Base-by-base conservation (phyloP, 148 eudicot genomes). In the Talinum fruticosum region DNA sequence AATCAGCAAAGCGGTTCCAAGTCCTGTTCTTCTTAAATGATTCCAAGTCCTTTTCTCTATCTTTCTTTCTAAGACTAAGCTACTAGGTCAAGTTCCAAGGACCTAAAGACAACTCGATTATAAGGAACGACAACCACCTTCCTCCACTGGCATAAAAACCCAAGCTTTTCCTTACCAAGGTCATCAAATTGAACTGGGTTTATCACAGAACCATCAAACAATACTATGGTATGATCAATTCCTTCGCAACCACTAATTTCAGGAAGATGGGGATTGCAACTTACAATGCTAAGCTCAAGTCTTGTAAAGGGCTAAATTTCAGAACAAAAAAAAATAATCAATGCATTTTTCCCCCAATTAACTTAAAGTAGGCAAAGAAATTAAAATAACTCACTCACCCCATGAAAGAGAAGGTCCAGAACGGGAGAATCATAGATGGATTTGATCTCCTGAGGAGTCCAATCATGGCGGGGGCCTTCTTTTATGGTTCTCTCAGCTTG, bases 331-430 rank as follows among this genome's bases (percentile, higher is more conserved):
- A 3, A 19, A 45, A 76, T 66, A 32, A 18, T 3, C 41, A 34
- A 30, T 8, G 34, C 15, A 15, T 32, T 51, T 30, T 41, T 4
- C 14, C 34, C 19, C 76, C 69, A 73, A 73, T 51, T 10, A 54
- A 68, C 1, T 18, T 13, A 75, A n/a, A 67, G 19, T 53, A 70
- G 59, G 14, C 71, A 44, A 34, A 7, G 26, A 85, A 73, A 72
- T 64, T 54, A 69, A 15, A 44, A 12, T 0, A 26, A 32, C 26
- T 49, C 61, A 29, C 79, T 6, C 54, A 93, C 98, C 81, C 92
- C 98, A 66, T 91, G 93, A 82, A 90, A 91, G 76, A 93, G 97
- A 75, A 93, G 94, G 85, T 93, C 98, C 73, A 93, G 90, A 75
- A 91, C 34, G 28, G 98, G 98, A 35, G 98, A 93, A 86, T 90